Evolutionary conservation across 139 green algal genomes (phyloP).

Genomic region (Zygnema circumcarinatum): DNA sequence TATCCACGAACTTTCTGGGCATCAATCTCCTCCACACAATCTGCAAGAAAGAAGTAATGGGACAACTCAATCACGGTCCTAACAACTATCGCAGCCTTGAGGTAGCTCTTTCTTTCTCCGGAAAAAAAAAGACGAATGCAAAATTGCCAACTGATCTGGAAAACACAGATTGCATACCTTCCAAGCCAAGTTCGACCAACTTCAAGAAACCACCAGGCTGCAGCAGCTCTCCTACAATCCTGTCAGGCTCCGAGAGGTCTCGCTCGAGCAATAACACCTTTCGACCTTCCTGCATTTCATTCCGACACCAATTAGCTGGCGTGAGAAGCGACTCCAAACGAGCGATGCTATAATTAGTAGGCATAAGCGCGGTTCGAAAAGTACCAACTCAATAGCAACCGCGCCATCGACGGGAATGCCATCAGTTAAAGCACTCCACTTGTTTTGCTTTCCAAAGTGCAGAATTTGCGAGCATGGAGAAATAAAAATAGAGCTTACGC

Average conservation of each 20-base stretch:
- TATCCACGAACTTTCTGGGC: conserved; percentile 93
- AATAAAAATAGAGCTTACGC: too few species aligned
- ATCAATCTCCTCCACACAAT: conserved; percentile 87
- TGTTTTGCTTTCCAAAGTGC: too few species aligned
- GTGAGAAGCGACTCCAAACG: conserved; percentile 60
- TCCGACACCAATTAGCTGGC: too few species aligned
- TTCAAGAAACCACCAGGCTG: conserved; percentile 94
- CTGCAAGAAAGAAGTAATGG: conserved; percentile 33
- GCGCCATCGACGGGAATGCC: neutral
- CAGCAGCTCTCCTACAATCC: conserved; percentile 99
- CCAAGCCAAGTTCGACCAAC: conserved; percentile 90
- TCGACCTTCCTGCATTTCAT: conserved; percentile 67
- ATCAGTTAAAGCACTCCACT: too few species aligned
- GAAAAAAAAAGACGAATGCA: neutral
- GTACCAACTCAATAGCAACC: neutral
- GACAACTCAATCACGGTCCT: neutral
- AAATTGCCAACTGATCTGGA: neutral
- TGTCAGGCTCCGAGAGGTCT: conserved; percentile 89
- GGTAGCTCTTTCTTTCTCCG: too few species aligned
- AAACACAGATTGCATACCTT: conserved; percentile 48
- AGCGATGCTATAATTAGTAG: neutral
- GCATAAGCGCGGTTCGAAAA: neutral
- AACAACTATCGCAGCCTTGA: neutral
- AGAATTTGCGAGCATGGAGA: too few species aligned
- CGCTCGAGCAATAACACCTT: conserved; percentile 90